Conservation (phyloP, 2,329 filamentous ascomycete genomes). For the Sclerotinia glacialis region DNA sequence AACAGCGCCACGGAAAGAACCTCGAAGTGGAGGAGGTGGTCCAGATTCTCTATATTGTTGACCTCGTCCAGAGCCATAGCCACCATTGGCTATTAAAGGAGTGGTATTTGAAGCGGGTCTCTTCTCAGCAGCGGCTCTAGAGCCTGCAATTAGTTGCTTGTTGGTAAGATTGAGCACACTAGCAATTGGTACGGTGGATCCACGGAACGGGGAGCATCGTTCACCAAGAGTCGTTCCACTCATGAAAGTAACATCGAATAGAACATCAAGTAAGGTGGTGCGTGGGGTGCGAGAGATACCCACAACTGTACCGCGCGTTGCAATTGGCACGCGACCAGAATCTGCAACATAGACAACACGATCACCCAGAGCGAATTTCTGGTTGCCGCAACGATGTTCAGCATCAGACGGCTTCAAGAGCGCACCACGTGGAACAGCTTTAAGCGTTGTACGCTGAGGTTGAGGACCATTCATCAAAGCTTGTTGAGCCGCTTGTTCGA, state of each 20-base stretch:
- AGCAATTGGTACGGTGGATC: conserved; percentile 84
- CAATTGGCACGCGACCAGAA: conserved; percentile 92
- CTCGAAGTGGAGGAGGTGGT: conserved; percentile 53
- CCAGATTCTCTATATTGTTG: conserved; percentile 60
- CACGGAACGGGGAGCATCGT: conserved; percentile 87
- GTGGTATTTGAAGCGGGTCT: conserved; percentile 48
- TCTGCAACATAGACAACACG: conserved; percentile 90
- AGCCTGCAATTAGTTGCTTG: conserved; percentile 72
- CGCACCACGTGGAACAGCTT: conserved; percentile 79
- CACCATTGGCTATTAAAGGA: conserved; percentile 51
- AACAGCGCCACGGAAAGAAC: conserved; percentile 57
- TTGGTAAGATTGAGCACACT: conserved; percentile 84
- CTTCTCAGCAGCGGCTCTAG: conserved; percentile 56
- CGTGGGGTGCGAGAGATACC: conserved; percentile 87
- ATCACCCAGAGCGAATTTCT: conserved; percentile 81
- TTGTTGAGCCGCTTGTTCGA: conserved; percentile 73
- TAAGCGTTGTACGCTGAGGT: conserved; percentile 65
- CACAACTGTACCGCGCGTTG: conserved; percentile 86
- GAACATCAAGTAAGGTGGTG: conserved; percentile 78
- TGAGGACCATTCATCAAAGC: conserved; percentile 52
- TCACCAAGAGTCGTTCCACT: conserved; percentile 89
- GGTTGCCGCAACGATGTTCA: conserved; percentile 85
- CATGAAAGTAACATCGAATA: conserved; percentile 96
- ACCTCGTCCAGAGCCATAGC: conserved; percentile 58
- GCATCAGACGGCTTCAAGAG: conserved; percentile 92